Percentiles rank a stretch among this genome's conserved stretches.
phyloP scores from a whole-genome alignment of 345 rosid species.

The Salix viminalis region DNA sequence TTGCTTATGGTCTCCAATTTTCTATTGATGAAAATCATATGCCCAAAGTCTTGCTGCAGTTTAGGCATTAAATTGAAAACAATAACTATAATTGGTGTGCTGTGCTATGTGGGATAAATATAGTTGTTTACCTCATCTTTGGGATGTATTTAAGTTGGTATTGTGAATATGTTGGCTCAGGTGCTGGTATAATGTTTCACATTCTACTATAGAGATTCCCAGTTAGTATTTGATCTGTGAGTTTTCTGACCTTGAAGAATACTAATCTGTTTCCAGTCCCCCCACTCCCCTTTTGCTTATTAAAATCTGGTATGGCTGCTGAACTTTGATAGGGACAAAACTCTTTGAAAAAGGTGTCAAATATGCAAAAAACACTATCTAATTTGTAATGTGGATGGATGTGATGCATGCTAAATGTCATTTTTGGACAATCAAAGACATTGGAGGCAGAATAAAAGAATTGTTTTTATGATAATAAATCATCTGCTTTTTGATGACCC shows the following conservation, averaged over 20 bases:
- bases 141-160: slow-evolving; percentile 34
- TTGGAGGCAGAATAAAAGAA: background rate
- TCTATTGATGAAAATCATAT: background rate
- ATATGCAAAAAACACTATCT: background rate
- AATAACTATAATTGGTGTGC: background rate
- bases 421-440: background rate
- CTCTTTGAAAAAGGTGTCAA: background rate
- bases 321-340: slow-evolving; percentile 1
- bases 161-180: slow-evolving; percentile 59
- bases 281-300: background rate
- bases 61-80: background rate
- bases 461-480: background rate
- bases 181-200: slow-evolving; percentile 56
- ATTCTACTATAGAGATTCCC: slow-evolving; percentile 49
- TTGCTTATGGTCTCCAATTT: background rate
- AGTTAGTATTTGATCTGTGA: slow-evolving; percentile 50
- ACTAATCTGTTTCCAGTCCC: slow-evolving; percentile 14
- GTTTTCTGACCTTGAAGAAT: slow-evolving; percentile 45
- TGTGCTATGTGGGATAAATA: slow-evolving; percentile 17
- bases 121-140: slow-evolving; percentile 5
- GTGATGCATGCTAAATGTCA: background rate
- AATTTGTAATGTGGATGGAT: background rate
- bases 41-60: background rate
- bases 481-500: background rate
- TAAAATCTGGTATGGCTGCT: slow-evolving; percentile 8